A percentile compares a stretch with the other conserved stretches of the same genome.
phyloP scores from a whole-genome alignment of 2,329 filamentous ascomycete genomes.

The Thielaviopsis ethacetica region DNA sequence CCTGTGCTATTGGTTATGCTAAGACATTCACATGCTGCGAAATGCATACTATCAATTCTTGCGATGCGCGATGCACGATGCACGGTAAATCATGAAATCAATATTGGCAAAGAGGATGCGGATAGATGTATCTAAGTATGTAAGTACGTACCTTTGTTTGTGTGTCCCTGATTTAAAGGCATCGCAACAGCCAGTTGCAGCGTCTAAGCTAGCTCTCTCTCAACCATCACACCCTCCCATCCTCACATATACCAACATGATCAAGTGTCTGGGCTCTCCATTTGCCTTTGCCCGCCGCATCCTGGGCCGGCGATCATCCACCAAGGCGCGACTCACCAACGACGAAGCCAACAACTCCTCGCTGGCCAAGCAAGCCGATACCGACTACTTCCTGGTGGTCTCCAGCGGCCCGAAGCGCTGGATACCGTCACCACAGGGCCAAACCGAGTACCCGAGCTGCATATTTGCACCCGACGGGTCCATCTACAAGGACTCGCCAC shows the following conservation, averaged over 20 bases:
- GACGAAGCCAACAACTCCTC: neutral
- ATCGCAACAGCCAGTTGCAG: no score
- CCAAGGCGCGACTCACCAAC: neutral
- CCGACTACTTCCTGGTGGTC: conserved; percentile 8
- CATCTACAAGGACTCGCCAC: conserved; percentile 7
- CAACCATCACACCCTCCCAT: neutral
- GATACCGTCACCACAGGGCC: conserved; percentile 2
- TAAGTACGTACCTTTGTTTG: no score
- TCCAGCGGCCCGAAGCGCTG: conserved; percentile 4
- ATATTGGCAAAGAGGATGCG: no score
- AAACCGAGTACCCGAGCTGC: conserved; percentile 6
- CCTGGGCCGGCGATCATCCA: neutral
- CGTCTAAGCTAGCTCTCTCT: neutral
- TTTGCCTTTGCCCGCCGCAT: neutral
- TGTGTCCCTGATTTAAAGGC: no score
- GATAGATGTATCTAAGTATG: no score
- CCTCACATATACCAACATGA: neutral
- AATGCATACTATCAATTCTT: no score
- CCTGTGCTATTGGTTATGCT: no score
- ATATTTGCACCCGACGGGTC: conserved; percentile 7
- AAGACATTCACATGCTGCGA: no score
- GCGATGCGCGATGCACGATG: no score
- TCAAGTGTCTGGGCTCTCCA: neutral
- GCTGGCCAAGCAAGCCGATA: neutral
- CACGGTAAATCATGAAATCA: no score